Evolutionary conservation across 176 grass and related monocot genomes (phyloP), one percentile per base, ranked within the genome.

Genomic region (Panicum miliaceum): DNA sequence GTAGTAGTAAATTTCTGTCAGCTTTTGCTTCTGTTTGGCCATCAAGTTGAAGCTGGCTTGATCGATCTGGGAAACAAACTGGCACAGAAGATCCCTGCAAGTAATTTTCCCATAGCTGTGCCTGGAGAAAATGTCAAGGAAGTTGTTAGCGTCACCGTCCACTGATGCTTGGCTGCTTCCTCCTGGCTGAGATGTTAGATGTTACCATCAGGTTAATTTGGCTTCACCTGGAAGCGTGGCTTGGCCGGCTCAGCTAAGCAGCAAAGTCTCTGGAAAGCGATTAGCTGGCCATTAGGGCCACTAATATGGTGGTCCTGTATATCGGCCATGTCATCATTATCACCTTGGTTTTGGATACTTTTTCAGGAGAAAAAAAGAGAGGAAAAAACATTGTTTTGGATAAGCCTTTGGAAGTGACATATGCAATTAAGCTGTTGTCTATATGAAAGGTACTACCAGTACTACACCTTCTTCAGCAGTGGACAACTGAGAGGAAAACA

Each of bases 71-170:
- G 22, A 48, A 73, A 47, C 7, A 26, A 12, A 63, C 2, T 36
- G 34, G 15, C 71, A 46, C 8, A 52, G 61, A 68, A 15, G 38
- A 84, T 67, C 32, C 73, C 11, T 10, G 3, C 8, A 32, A 26
- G 86, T 84, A 84, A 56, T 65, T 88, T 73, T 79, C 86, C 57
- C 15, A 58, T 81, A 84, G 81, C 66, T 88, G 66, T 53, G 42
- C 27, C 25, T 5, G 42, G 25, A 29, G 42, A 72, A 88, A 37
- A 52, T 43, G 82, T 12, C 29, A 34, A 23, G 76, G 12, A 50
- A 68, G 68, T 60, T 67, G 81, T 84, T 23, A 12, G 7, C 29
- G 82, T 81, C 82, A 7, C 32, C 51, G 38, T 80, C 69, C 12
- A 41, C 26, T 48, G 40, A 80, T 69, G 35, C 50, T 80, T 74